Percentiles rank a stretch among this genome's conserved stretches.
Evolutionary conservation across 164 flowering plant species (phyloP).

Genomic region (Euptelea pleiosperma): DNA sequence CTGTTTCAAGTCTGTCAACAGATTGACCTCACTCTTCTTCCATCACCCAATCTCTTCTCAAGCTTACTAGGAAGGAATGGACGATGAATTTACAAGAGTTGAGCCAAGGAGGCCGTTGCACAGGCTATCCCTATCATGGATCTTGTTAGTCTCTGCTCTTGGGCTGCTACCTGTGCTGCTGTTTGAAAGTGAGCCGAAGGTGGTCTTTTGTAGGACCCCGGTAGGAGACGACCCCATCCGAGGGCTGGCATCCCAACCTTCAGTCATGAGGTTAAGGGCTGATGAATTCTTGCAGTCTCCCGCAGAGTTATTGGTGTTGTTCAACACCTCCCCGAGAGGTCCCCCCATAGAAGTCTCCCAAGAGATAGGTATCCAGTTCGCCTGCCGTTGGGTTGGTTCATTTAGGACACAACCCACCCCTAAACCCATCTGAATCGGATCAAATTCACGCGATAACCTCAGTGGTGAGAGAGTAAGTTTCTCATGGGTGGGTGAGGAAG

Average conservation of each 20-base stretch:
- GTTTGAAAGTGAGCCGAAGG: constrained; percentile 71
- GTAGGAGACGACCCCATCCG: constrained; percentile 68
- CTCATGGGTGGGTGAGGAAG: constrained; percentile 60
- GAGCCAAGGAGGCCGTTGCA: constrained; percentile 37
- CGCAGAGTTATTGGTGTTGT: constrained; percentile 31
- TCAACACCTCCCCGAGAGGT: constrained; percentile 81
- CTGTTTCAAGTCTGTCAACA: not conserved
- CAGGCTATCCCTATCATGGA: constrained; percentile 30
- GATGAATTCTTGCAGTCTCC: constrained; percentile 33
- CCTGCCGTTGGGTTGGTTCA: constrained; percentile 38
- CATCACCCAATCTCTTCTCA: constrained; percentile 2
- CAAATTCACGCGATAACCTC: constrained; percentile 47
- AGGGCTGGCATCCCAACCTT: constrained; percentile 58
- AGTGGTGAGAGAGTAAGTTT: constrained; percentile 51
- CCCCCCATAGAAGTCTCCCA: constrained; percentile 83
- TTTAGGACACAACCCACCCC: constrained; percentile 37
- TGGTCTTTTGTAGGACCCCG: constrained; percentile 69
- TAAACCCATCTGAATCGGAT: constrained; percentile 57
- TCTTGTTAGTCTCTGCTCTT: constrained; percentile 41
- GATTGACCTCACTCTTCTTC: constrained; percentile 1
- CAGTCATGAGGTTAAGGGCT: constrained; percentile 58
- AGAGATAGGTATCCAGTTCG: constrained; percentile 55
- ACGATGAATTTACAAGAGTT: constrained; percentile 30
- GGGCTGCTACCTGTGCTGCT: constrained; percentile 91
- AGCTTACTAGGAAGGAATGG: constrained; percentile 23